Evolutionary conservation across 176 grass and related monocot species (phyloP).

Genomic region (Aegilops sharonensis): DNA sequence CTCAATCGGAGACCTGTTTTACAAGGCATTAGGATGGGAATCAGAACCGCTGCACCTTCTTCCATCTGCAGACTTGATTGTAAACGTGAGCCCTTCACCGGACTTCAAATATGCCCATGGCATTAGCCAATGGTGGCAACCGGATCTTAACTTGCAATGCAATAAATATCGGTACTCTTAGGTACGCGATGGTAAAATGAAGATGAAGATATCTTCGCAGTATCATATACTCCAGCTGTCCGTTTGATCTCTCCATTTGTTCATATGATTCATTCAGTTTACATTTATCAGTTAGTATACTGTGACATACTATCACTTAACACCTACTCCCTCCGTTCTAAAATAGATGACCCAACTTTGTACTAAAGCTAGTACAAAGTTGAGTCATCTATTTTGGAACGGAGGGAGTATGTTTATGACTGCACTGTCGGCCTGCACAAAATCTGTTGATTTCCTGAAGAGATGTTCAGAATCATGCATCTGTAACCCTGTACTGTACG

Average conservation of each 20-base stretch:
- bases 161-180: constrained; percentile 62
- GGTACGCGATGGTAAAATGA: constrained; percentile 1
- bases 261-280: constrained; percentile 11
- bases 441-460: constrained; percentile 1
- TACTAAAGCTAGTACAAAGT: no score
- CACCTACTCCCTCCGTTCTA: not conserved
- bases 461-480: not conserved
- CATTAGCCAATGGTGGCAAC: constrained; percentile 91
- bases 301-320: constrained; percentile 2
- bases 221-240: not conserved
- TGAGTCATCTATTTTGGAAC: no score
- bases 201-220: not conserved
- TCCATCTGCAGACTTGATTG: constrained; percentile 84
- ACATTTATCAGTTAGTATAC: not conserved
- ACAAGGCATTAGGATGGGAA: constrained; percentile 76
- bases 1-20: constrained; percentile 69
- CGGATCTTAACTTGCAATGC: constrained; percentile 58
- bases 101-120: constrained; percentile 88
- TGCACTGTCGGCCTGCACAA: not conserved
- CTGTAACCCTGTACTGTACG: not conserved
- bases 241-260: not conserved
- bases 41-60: constrained; percentile 91
- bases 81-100: constrained; percentile 53
- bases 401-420: not conserved
- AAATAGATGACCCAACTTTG: no score